phyloP scores from a whole-genome alignment of 2,329 filamentous ascomycete genomes.

The Colletotrichum gloeosporioides region DNA sequence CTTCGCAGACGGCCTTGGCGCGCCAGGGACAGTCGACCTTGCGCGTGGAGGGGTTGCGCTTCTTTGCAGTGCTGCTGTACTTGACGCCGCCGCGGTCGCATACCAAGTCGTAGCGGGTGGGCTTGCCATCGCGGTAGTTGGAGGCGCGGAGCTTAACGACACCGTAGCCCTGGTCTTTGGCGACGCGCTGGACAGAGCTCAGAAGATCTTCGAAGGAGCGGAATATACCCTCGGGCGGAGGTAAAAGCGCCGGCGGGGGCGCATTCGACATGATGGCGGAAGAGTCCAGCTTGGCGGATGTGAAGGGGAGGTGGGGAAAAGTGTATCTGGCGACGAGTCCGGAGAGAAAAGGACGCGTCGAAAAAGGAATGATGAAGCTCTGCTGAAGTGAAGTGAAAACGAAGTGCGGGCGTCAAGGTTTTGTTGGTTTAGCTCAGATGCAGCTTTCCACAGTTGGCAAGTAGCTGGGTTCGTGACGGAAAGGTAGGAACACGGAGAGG shows the following conservation, averaged over 20 bases:
- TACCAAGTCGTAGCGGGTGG: conserved; percentile 66
- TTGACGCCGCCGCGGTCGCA: conserved; percentile 69
- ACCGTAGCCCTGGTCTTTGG: conserved; percentile 67
- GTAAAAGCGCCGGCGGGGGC: conserved; percentile 52
- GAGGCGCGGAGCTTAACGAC: conserved; percentile 68
- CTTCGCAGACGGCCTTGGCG: conserved; percentile 68
- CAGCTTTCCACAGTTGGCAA: conserved; percentile 1
- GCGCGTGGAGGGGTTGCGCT: conserved; percentile 67
- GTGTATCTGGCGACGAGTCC: conserved; percentile 6
- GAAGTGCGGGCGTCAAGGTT: conserved; percentile 21
- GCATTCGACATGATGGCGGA: conserved; percentile 50
- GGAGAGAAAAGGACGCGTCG: conserved; percentile 8
- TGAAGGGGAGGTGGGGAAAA: conserved; percentile 28
- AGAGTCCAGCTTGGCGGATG: conserved; percentile 26
- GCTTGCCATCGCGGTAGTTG: conserved; percentile 68
- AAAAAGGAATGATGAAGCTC: conserved; percentile 21
- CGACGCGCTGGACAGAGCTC: conserved; percentile 61
- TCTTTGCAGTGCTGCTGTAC: conserved; percentile 69
- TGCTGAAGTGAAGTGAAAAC: conserved; percentile 21
- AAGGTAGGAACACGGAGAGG: conserved; percentile 20
- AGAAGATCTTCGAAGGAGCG: conserved; percentile 64
- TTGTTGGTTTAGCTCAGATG: conserved; percentile 11
- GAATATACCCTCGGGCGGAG: conserved; percentile 66
- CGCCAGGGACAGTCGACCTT: conserved; percentile 70
- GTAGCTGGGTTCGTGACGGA: conserved; percentile 1